phyloP scores from a whole-genome alignment of 2,329 filamentous ascomycete genomes.

The Diplodia scrobiculata region DNA sequence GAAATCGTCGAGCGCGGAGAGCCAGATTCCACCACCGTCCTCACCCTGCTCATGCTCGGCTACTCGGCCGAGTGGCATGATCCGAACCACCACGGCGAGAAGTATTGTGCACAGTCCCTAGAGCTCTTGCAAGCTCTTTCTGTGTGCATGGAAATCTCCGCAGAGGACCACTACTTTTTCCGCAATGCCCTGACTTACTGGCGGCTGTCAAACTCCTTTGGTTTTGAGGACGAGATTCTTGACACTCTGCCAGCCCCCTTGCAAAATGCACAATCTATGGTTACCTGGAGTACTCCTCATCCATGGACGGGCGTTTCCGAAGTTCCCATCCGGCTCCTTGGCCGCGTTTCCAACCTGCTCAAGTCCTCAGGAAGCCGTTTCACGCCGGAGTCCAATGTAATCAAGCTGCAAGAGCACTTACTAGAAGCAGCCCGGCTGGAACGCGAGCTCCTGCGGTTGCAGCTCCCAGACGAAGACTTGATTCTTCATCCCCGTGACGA shows the following conservation, averaged over 20 bases:
- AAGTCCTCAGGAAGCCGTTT: neutral
- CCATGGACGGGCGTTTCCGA: neutral
- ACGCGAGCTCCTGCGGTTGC: neutral
- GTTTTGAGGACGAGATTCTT: neutral
- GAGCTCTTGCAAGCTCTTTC: neutral
- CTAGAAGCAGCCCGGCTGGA: neutral
- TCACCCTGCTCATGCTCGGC: neutral
- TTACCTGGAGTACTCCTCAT: neutral
- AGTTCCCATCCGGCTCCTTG: neutral
- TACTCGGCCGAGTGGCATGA: neutral
- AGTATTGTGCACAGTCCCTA: neutral
- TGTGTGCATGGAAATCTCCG: neutral
- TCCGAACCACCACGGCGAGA: neutral
- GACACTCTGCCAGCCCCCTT: neutral
- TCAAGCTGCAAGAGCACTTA: neutral
- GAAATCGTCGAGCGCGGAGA: neutral
- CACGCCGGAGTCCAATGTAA: neutral
- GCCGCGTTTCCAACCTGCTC: neutral
- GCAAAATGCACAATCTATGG: neutral
- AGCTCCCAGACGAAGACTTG: neutral
- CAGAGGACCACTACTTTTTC: neutral
- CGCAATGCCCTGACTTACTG: neutral
- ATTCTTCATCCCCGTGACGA: neutral
- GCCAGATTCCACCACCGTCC: neutral
- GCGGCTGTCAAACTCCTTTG: neutral